Conservation (phyloP, 768 basidiomycete species). For the Plicaturopsis crispa region DNA sequence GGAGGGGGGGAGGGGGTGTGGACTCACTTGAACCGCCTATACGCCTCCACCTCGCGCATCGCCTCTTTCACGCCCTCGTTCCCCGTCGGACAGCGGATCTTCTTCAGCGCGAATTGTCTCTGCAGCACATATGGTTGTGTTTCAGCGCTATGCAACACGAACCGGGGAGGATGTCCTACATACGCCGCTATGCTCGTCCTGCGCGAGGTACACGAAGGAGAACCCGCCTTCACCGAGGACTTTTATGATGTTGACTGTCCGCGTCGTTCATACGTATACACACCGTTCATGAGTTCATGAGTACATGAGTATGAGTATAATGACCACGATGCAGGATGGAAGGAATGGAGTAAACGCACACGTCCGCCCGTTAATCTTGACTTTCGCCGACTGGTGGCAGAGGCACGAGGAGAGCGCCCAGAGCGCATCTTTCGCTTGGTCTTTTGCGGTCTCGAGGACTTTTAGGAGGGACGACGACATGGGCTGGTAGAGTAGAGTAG, state of each 20-base stretch:
- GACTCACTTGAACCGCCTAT: constrained; percentile 85
- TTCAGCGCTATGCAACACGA: constrained; percentile 3
- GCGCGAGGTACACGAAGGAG: constrained; percentile 84
- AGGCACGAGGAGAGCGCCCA: constrained; percentile 78
- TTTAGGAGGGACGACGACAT: too few species aligned
- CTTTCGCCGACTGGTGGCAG: constrained; percentile 73
- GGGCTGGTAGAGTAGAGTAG: too few species aligned
- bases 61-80: constrained; percentile 84
- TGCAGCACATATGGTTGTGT: constrained; percentile 19
- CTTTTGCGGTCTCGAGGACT: constrained; percentile 51
- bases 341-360: constrained; percentile 42
- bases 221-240: constrained; percentile 96
- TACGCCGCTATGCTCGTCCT: constrained; percentile 81
- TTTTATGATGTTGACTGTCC: constrained; percentile 77
- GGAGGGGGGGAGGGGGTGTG: background rate
- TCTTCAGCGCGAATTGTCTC: constrained; percentile 94
- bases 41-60: constrained; percentile 88
- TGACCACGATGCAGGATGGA: constrained; percentile 1
- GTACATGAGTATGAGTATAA: background rate
- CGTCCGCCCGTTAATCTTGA: constrained; percentile 94
- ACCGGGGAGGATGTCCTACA: constrained; percentile 16
- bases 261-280: background rate
- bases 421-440: constrained; percentile 75
- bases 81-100: constrained; percentile 89
- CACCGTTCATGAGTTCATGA: background rate